Conservation (phyloP, 768 basidiomycete genomes). For the Xerocomellus amylosporus region DNA sequence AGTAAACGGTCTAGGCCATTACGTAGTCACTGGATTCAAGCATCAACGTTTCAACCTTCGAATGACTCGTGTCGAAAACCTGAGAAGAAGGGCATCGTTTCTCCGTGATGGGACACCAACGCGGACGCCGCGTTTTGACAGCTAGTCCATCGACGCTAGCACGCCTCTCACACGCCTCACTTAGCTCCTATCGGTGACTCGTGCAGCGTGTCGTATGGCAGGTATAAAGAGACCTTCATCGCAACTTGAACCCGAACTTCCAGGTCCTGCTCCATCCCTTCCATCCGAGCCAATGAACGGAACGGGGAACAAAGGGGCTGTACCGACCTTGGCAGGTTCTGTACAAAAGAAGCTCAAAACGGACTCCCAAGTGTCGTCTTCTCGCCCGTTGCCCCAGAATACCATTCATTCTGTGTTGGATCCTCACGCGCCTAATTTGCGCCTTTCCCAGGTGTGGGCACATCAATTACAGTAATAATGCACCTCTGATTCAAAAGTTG, state of each 20-base stretch:
- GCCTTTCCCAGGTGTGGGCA: conserved; percentile 14
- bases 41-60: no score
- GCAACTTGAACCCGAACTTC: neutral
- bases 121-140: conserved; percentile 22
- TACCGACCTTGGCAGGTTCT: neutral
- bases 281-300: conserved; percentile 12
- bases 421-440: conserved; percentile 10
- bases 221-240: conserved; percentile 11
- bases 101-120: conserved; percentile 8
- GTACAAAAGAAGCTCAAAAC: conserved; percentile 14
- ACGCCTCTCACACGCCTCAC: conserved; percentile 17
- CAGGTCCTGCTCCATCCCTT: neutral
- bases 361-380: conserved; percentile 4
- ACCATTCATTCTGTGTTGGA: conserved; percentile 3
- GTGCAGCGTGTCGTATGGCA: conserved; percentile 15
- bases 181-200: conserved; percentile 1
- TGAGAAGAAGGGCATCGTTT: neutral
- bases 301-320: neutral
- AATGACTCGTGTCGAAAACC: no score
- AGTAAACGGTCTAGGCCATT: no score
- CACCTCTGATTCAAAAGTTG: conserved; percentile 12
- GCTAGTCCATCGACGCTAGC: neutral
- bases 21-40: neutral
- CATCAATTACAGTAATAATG: neutral
- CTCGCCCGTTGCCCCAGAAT: conserved; percentile 5